Evolutionary conservation across 306 rosid species (phyloP).

Genomic region (Biancaea sappan): DNA sequence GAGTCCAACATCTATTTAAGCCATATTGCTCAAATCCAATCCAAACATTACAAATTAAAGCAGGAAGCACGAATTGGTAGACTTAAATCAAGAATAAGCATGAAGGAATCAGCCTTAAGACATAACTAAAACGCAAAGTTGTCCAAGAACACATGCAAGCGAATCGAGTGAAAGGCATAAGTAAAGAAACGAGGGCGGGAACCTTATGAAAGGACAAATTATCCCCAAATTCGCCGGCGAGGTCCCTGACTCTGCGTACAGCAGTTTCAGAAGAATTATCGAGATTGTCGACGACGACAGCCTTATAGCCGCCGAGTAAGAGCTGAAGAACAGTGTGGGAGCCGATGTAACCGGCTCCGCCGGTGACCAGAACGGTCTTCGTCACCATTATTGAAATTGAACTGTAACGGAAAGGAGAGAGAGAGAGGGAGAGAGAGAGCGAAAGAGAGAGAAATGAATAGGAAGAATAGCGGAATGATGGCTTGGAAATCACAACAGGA

Average conservation of each 20-base stretch:
- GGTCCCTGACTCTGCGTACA: slow-evolving; percentile 62
- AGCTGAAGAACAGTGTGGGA: slow-evolving; percentile 93
- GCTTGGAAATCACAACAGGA: slow-evolving; percentile 15
- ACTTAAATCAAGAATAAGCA: slow-evolving; percentile 32
- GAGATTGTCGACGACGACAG: slow-evolving; percentile 82
- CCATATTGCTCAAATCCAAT: slow-evolving; percentile 14
- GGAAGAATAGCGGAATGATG: neutral
- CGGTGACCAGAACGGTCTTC: slow-evolving; percentile 74
- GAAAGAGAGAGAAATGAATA: neutral
- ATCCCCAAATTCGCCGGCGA: slow-evolving; percentile 72
- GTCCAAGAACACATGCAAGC: neutral
- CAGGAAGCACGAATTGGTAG: neutral
- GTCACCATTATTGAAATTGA: slow-evolving; percentile 37
- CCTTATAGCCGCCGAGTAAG: slow-evolving; percentile 66
- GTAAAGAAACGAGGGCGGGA: neutral
- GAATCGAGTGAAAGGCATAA: neutral
- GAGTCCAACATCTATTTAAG: neutral
- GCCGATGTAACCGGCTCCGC: slow-evolving; percentile 98
- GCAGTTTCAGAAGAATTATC: slow-evolving; percentile 80
- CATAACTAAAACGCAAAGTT: neutral
- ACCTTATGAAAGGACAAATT: slow-evolving; percentile 92
- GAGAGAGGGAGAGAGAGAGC: no score
- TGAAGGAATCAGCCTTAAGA: neutral
- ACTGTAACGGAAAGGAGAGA: slow-evolving; percentile 5
- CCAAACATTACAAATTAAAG: neutral